Evolutionary conservation across 768 basidiomycete genomes (phyloP), one percentile per base, ranked within the genome.

Genomic region (Boletellus sp.): DNA sequence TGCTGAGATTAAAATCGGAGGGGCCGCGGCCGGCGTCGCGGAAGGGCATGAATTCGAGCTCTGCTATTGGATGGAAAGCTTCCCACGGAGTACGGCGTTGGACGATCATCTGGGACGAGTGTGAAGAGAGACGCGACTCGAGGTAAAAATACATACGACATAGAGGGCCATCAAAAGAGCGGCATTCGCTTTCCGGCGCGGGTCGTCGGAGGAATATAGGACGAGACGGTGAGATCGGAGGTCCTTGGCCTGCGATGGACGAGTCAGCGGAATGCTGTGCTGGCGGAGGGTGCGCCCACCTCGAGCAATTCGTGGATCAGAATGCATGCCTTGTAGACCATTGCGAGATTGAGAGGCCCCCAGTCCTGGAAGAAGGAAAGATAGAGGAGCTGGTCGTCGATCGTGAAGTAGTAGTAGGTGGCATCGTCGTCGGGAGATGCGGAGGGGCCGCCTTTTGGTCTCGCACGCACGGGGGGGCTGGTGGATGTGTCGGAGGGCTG

Each of bases 361-460:
- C 90, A 94, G 68, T 96, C 93, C 66, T 92, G 85, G 67, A 88
- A 94, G 78, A 96, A 96, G 28, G 88, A 90, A 56, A 93, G 79
- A 73, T 96, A 96, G 58, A 87, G 78, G 33, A 96, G 78, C 57
- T 92, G 87, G 75, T 94, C 87, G 70, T 96, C 93, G 72, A 95
- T 82, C 49, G 88, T 90, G 74, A 95, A 93, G 72, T 87, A 95
- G 72, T 90, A 90, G 68, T 90, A 90, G 46, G 78, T 77, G 49
- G 85, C 81, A 55, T 81, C 77, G 56, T 87, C 86, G 59, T 92
- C 87, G 20, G 85, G 81, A 15, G 87, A 78, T 22, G 79, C 74
- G 37, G 83, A 78, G 28, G 80, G 78, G n/a, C 79, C 78, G 34
- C 74, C 79, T 64, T 72, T 77, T 8, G 80, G 75, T 61, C 77